Conservation (phyloP, 2,329 filamentous ascomycete genomes). For the Aspergillus sp. region DNA sequence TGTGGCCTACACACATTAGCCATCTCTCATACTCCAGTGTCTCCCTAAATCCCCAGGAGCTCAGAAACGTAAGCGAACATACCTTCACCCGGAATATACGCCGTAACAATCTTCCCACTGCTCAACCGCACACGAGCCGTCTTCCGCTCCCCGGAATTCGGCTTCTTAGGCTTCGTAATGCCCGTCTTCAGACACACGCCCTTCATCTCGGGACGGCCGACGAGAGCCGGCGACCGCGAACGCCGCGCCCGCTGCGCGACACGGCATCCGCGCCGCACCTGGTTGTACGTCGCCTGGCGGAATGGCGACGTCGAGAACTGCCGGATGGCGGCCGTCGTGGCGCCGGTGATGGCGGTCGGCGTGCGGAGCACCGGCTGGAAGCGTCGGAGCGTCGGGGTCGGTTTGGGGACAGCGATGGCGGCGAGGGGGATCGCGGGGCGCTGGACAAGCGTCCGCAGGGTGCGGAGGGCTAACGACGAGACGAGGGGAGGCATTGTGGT, state of each 20-base stretch:
- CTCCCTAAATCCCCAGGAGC: not conserved
- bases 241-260: conserved; percentile 77
- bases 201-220: conserved; percentile 77
- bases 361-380: conserved; percentile 31
- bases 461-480: conserved; percentile 33
- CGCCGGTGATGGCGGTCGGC: conserved; percentile 20
- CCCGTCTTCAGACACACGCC: conserved; percentile 94
- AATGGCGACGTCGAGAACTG: conserved; percentile 59
- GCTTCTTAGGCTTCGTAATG: conserved; percentile 95
- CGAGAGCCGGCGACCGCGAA: conserved; percentile 80
- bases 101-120: conserved; percentile 80
- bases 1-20: conserved; percentile 62
- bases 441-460: conserved; percentile 31
- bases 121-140: conserved; percentile 87
- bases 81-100: conserved; percentile 94
- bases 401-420: conserved; percentile 22
- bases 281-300: conserved; percentile 65
- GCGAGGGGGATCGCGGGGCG: conserved; percentile 22
- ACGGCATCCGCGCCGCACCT: conserved; percentile 74
- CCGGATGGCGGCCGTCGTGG: conserved; percentile 26
- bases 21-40: not conserved
- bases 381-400: conserved; percentile 19
- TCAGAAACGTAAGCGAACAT: conserved; percentile 17
- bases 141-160: conserved; percentile 96
- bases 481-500: conserved; percentile 31